Evolutionary conservation across 2,329 filamentous ascomycete genomes (phyloP).

Genomic region (Hypoxylon sp.): DNA sequence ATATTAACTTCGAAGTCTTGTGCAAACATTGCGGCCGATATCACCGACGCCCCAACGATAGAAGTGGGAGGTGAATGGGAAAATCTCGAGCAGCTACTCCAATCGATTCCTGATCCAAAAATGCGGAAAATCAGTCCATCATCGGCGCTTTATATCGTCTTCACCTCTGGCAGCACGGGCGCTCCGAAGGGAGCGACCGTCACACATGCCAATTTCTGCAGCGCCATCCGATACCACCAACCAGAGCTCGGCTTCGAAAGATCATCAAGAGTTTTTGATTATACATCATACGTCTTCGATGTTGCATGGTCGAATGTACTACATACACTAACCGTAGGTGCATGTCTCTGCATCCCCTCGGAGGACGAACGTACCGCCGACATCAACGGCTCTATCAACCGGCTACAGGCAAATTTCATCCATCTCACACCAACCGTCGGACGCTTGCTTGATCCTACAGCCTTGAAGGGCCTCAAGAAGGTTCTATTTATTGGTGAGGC

Average conservation of each 20-base stretch:
- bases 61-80: too few species aligned
- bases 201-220: slow-evolving; percentile 49
- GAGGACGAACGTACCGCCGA: slow-evolving; percentile 56
- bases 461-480: background rate
- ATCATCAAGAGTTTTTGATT: slow-evolving; percentile 42
- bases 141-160: slow-evolving; percentile 58
- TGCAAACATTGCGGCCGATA: too few species aligned
- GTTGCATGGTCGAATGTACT: slow-evolving; percentile 57
- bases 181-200: slow-evolving; percentile 60
- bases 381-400: slow-evolving; percentile 47
- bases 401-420: slow-evolving; percentile 30
- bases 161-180: slow-evolving; percentile 66
- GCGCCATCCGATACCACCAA: slow-evolving; percentile 34
- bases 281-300: slow-evolving; percentile 57
- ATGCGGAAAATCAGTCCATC: slow-evolving; percentile 1
- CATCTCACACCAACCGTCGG: slow-evolving; percentile 25
- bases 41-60: too few species aligned
- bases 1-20: too few species aligned
- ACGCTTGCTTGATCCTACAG: background rate
- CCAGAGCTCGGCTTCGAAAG: slow-evolving; percentile 16
- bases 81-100: too few species aligned
- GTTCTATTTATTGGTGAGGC: slow-evolving; percentile 17
- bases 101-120: too few species aligned
- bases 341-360: slow-evolving; percentile 55
- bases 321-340: slow-evolving; percentile 51